Percentiles rank a stretch among this genome's conserved stretches.
Conservation (phyloP, 1,284 basidiomycete species). For the Papiliotrema fonsecae region DNA sequence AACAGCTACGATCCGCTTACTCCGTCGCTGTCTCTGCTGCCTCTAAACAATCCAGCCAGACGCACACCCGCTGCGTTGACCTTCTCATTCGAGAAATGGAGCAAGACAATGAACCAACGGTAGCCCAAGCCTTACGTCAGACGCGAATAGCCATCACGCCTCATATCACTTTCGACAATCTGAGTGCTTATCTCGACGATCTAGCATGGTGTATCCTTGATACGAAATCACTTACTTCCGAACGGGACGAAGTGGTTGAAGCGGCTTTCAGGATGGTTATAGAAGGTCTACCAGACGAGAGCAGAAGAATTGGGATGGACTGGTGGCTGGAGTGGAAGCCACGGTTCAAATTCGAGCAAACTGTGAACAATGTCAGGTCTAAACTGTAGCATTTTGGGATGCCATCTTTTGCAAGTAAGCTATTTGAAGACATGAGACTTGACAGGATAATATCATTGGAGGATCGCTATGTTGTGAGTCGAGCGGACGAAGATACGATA, state of each 20-base stretch:
- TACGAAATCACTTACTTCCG: slow-evolving; percentile 6
- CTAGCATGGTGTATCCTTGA: slow-evolving; percentile 17
- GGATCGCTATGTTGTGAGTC: no score
- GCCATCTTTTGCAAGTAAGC: no score
- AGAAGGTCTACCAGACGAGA: slow-evolving; percentile 28
- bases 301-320: slow-evolving; percentile 25
- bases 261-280: slow-evolving; percentile 29
- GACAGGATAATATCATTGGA: no score
- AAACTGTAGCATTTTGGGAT: no score
- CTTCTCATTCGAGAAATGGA: not conserved
- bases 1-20: slow-evolving; percentile 29
- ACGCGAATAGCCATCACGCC: slow-evolving; percentile 19
- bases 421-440: no score
- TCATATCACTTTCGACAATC: slow-evolving; percentile 7
- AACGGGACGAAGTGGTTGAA: slow-evolving; percentile 19
- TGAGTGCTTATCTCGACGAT: slow-evolving; percentile 24
- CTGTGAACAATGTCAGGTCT: no score
- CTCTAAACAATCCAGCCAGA: slow-evolving; percentile 4
- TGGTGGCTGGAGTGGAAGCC: slow-evolving; percentile 33
- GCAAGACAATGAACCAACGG: not conserved
- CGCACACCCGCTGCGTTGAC: slow-evolving; percentile 6
- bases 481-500: no score
- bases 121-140: slow-evolving; percentile 6
- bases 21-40: slow-evolving; percentile 19
- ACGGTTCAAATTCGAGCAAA: no score